phyloP scores from a whole-genome alignment of 257 asterid species.

The Schizonepeta tenuifolia region DNA sequence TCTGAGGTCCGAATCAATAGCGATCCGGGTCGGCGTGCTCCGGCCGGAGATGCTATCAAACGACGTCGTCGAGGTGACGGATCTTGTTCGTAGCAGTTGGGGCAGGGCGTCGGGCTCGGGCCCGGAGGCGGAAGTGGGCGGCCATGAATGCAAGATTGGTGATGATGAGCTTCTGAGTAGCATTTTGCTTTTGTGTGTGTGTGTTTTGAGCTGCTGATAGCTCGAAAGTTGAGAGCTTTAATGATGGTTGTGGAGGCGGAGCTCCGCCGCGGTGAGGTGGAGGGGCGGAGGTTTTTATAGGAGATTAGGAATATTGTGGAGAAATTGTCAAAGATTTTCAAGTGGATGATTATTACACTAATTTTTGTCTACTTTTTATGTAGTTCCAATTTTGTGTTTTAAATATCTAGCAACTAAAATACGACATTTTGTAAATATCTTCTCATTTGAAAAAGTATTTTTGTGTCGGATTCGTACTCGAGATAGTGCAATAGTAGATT shows the following conservation, averaged over 20 bases:
- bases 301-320: conserved; percentile 9
- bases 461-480: not conserved
- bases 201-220: not conserved
- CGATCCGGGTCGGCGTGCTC: conserved; percentile 22
- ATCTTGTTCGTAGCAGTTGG: conserved; percentile 48
- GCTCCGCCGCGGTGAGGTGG: conserved; percentile 26
- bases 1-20: conserved; percentile 42
- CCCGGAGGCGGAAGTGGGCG: conserved; percentile 41
- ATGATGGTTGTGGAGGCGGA: conserved; percentile 8
- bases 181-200: conserved; percentile 31
- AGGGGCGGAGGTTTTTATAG: conserved; percentile 6
- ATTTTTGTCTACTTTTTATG: not conserved
- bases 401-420: not conserved
- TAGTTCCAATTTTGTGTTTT: not conserved
- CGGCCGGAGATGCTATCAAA: conserved; percentile 38
- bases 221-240: not conserved
- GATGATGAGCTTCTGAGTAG: conserved; percentile 66
- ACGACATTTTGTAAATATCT: conserved; percentile 14
- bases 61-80: conserved; percentile 45
- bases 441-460: not conserved
- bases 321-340: conserved; percentile 9
- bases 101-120: conserved; percentile 52
- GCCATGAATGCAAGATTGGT: conserved; percentile 63
- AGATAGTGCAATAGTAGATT: too few species aligned
- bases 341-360: not conserved